Evolutionary conservation across 108 stramenopile species (phyloP), one percentile per base, ranked within the genome.

Genomic region (Conticribra weissflogii): DNA sequence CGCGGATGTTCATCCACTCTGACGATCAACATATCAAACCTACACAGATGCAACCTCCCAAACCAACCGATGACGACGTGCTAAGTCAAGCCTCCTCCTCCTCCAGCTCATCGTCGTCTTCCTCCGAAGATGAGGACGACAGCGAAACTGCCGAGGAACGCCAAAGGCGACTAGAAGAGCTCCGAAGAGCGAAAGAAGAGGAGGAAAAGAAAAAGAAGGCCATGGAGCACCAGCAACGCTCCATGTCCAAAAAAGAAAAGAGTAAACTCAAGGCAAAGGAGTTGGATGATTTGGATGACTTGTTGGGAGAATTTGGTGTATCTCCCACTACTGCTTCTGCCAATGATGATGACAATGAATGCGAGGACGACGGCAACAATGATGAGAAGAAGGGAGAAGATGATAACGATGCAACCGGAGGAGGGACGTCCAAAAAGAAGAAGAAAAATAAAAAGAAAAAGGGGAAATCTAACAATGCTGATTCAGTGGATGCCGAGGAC

Each of bases 401-500:
- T 18, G 63, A 69, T 15, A 36, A 63, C 0, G 68, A 48, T 44
- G 65, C 27, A 28, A 49, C 30, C 29, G 51, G 49, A 8, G 68
- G 25, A 30, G 57, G 24, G 7, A 54, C 17, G 17, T 51, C 32
- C 18, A 29, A 63, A 34, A 70, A 70, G 48, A 79, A 72, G 59
- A 79, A 72, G 59, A 60, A 63, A 54, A 79, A 79, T 64, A 79
- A 72, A 60, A 79, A 79, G 65, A 50, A 54, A 31, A 59, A 58
- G 18, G 59, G 52, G 58, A 23, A 47, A 9, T 34, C 56, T 15
- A 54, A 30, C 44, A 34, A 31, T 34, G n/a, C n/a, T n/a, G 33
- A 36, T 31, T 34, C 63, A 22, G 59, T 28, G 12, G 47, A 30
- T 31, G 57, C 49, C 18, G 78, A 79, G n/a, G 71, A 72, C 44